Evolutionary conservation across 352 stramenopile genomes (phyloP), one percentile per base, ranked within the genome.

Genomic region (Phytophthora capsici): DNA sequence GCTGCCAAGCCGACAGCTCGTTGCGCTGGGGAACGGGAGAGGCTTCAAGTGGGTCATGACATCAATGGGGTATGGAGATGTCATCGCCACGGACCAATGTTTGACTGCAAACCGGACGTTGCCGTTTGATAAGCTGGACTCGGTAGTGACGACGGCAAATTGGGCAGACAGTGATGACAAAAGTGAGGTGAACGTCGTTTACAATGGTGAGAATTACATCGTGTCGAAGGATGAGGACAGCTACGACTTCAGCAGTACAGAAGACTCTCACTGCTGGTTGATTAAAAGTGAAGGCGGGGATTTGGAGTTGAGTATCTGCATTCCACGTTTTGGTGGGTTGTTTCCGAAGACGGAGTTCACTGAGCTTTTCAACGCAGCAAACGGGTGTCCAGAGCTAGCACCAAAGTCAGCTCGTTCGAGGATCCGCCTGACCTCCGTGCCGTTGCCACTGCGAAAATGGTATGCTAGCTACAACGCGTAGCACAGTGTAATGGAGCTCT

Each of bases 401-500:
- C 54, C 38, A 20, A 68, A 46, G 4, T n/a, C 22, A 46, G 34
- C 45, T 2, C 20, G 28, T 43, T 16, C 10, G 16, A 23, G 6
- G 16, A 56, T n/a, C 14, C 30, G 7, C n/a, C 20, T 17, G 9
- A 20, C 28, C 23, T 54, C 20, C 6, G 56, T 73, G n/a, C 70
- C 70, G 9, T 47, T 78, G 52, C 66, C 70, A 3, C 26, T 78
- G 34, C 56, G 66, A 4, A 64, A 75, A 16, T 78, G 70, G 70
- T 78, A 75, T 58, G 60, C 56, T 10, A 78, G 60, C 53, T 72
- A 71, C 41, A 56, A 68, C 13, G 34, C 16, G 20, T 57, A 53
- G 44, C 50, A n/a, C n/a, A n/a, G n/a, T n/a, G n/a, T n/a, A n/a
- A n/a, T n/a, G n/a, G n/a, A n/a, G n/a, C n/a, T n/a, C n/a, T n/a